Conservation (phyloP, 306 rosid genomes). For the Vicia faba region DNA sequence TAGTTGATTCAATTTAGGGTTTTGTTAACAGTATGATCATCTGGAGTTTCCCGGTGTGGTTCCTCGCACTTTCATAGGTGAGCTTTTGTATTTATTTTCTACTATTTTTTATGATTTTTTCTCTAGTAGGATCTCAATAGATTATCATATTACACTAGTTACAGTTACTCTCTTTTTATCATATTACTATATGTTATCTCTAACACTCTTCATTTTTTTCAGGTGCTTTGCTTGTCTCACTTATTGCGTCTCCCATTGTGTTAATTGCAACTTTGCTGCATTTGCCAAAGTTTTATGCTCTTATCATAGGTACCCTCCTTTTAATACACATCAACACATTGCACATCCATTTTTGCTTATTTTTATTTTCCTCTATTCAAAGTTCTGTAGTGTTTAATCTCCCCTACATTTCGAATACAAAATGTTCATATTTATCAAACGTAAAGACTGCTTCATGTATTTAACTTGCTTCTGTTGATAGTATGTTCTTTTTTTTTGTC, state of each 20-base stretch:
- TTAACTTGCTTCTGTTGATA: neutral
- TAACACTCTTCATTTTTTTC: constrained; percentile 27
- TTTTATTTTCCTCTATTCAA: constrained; percentile 1
- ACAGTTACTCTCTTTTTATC: neutral
- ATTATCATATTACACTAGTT: too few relatives aligned
- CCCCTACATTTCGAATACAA: neutral
- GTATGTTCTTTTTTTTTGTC: constrained; percentile 8
- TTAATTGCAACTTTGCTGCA: constrained; percentile 58
- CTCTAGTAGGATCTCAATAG: too few relatives aligned
- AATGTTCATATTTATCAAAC: constrained; percentile 9
- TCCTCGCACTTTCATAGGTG: constrained; percentile 90
- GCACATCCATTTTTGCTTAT: constrained; percentile 6
- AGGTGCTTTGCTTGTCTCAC: constrained; percentile 81
- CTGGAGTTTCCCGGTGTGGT: constrained; percentile 91
- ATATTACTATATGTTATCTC: constrained; percentile 5
- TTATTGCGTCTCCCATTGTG: constrained; percentile 63
- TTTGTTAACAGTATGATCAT: constrained; percentile 76
- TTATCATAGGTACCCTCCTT: constrained; percentile 60
- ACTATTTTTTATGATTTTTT: too few relatives aligned
- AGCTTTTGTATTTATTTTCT: neutral
- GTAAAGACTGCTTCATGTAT: constrained; percentile 22
- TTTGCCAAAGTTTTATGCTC: constrained; percentile 73
- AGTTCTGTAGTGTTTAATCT: neutral
- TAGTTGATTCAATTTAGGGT: constrained; percentile 21
- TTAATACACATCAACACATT: neutral